Evolutionary conservation across 208 protist genomes (phyloP).

Genomic region (Crithidia mellificae): DNA sequence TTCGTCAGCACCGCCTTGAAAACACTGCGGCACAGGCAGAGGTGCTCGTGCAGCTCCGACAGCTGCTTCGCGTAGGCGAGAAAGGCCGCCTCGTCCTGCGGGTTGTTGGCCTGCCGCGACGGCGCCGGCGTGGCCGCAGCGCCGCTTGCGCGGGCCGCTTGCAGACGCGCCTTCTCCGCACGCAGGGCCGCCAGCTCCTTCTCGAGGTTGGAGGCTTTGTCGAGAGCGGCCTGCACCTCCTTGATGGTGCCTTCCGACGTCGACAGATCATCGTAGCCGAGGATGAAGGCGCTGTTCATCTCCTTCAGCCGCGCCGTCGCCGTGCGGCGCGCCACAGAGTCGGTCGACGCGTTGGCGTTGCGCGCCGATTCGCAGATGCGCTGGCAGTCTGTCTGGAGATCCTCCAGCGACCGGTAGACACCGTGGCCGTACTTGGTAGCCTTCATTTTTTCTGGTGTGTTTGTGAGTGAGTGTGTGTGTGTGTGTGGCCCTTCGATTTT

Average conservation of each 20-base stretch:
- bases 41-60: slow-evolving; percentile 54
- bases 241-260: slow-evolving; percentile 12
- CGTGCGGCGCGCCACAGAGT: neutral
- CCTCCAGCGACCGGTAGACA: slow-evolving; percentile 12
- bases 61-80: slow-evolving; percentile 45
- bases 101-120: neutral
- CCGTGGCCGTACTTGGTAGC: slow-evolving; percentile 10
- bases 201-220: slow-evolving; percentile 8
- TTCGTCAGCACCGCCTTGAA: slow-evolving; percentile 51
- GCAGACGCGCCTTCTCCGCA: slow-evolving; percentile 36
- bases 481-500: neutral
- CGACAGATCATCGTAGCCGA: slow-evolving; percentile 19
- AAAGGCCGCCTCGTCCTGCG: slow-evolving; percentile 22
- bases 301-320: slow-evolving; percentile 17
- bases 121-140: neutral
- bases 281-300: slow-evolving; percentile 14
- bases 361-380: neutral
- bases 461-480: neutral
- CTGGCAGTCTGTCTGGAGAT: slow-evolving; percentile 8
- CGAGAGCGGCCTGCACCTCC: slow-evolving; percentile 23
- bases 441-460: slow-evolving; percentile 16
- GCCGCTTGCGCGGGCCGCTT: slow-evolving; percentile 19
- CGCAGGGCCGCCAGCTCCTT: slow-evolving; percentile 31
- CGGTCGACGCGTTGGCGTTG: neutral
- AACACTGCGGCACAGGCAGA: slow-evolving; percentile 44